Base-by-base conservation (phyloP, 441 rosid species). In the Gossypium gossypioides region DNA sequence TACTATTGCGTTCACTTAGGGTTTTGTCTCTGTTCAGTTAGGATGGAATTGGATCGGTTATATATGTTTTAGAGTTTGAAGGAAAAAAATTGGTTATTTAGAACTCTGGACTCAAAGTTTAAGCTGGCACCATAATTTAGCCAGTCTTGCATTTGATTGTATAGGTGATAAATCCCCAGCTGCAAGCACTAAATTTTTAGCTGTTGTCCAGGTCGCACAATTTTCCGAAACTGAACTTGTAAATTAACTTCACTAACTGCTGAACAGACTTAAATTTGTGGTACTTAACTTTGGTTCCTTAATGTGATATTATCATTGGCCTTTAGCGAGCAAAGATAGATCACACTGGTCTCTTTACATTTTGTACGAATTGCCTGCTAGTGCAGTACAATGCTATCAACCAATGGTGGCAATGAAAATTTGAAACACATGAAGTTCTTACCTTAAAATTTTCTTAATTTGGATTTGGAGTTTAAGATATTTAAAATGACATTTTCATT, bases 1-100 rank as follows among this genome's bases (percentile, higher is more conserved):
- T 68, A 27, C 19, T 29, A 15, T 32, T 68, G 61, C 32, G 60
- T 16, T 68, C 48, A 52, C 4, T 29, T 68, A 68, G 71, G 59
- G 60, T 29, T 68, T 68, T 68, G 29, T 18, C 48, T 52, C 3
- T 29, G 61, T 29, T 68, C 29, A 32, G 6, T 68, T 52, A 50
- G 58, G 56, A 65, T 46, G 5, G 32, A 46, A 65, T 46, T 65
- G 56, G 13, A 24, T 46, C 13, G 37, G 10, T 46, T 13, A 22
- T 65, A 12, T 21, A 5, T 46, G 34, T 22, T 10, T 21, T 64
- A 52, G 27, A 42, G 54, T 42, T 42, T 64, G 22, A 21, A 21
- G 37, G 12, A 13, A 16, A 7, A 37, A 37, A 37, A 37, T 32
- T 37, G 10, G 42, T 37, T 37, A 37, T 37, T 37, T 37, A 37